phyloP scores from a whole-genome alignment of 768 basidiomycete genomes.

The Royoungia palumana region DNA sequence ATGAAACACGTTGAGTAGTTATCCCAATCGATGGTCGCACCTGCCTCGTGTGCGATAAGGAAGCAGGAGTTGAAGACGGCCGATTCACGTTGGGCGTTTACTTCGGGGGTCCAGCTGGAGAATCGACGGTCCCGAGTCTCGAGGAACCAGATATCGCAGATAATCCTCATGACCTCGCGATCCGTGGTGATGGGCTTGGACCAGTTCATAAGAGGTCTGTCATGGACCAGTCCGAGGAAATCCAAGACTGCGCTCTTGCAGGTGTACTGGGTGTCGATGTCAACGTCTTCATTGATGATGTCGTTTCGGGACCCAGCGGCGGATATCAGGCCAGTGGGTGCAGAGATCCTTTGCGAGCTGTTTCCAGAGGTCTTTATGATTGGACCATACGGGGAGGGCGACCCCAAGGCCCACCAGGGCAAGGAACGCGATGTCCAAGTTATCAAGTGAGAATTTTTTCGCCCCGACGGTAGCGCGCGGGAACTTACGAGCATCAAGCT shows the following conservation, averaged over 20 bases:
- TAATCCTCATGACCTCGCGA: conserved; percentile 26
- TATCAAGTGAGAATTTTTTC: conserved; percentile 3
- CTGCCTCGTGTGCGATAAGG: conserved; percentile 24
- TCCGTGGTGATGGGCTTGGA: conserved; percentile 23
- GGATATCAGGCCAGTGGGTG: conserved; percentile 23
- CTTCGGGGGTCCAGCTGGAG: conserved; percentile 15
- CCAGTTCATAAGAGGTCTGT: conserved; percentile 26
- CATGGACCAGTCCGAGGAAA: conserved; percentile 26
- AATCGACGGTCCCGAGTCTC: conserved; percentile 24
- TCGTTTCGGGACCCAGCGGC: conserved; percentile 20
- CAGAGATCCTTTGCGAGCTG: conserved; percentile 15
- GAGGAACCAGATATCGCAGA: conserved; percentile 28
- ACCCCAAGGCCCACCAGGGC: conserved; percentile 20
- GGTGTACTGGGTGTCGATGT: conserved; percentile 10
- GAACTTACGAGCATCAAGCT: conserved; percentile 20
- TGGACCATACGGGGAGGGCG: conserved; percentile 25
- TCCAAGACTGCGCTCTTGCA: conserved; percentile 26
- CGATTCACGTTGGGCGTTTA: conserved; percentile 26
- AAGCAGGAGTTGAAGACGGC: conserved; percentile 27
- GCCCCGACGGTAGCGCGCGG: conserved; percentile 8
- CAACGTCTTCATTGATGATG: conserved; percentile 8
- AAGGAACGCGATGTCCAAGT: conserved; percentile 12
- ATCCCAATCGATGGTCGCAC: conserved; percentile 17
- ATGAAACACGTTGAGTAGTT: conserved; percentile 23
- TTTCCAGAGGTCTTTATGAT: conserved; percentile 7